Evolutionary conservation across 176 grass and related monocot genomes (phyloP), one percentile per base, ranked within the genome.

Genomic region (Panicum miliaceum): DNA sequence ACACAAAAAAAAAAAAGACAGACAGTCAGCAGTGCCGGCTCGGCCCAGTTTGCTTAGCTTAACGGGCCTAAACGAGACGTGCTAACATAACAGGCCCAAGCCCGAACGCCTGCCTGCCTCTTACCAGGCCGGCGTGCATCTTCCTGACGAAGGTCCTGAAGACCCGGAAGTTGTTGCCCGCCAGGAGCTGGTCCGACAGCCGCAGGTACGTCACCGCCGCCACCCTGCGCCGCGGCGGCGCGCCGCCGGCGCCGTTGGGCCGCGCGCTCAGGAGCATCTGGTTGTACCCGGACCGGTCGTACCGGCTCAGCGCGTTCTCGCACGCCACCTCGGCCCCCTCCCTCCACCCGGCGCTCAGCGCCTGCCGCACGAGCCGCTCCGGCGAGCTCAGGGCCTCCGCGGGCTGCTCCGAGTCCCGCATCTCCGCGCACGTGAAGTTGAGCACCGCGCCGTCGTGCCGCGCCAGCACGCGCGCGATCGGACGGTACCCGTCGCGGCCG

Each of bases 341-440:
- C 50, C 86, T 81, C 90, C 95, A 97, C 80, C 68, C 95, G 48
- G 92, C 86, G 88, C 84, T 91, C 35, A 97, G 79, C 56, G 75
- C 95, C 95, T 94, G 92, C 68, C 66, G 88, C 12, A 97, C 90
- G 0, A 97, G 69, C 75, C 71, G 35, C 84, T 97, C 92, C 4
- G 95, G 84, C 1, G 72, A 59, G 84, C 92, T 94, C 80, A 86
- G 81, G 11, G 88, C 92, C 35, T 38, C 81, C 48, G 51, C 63
- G 3, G 8, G 12, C 82, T 97, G 92, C 78, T 92, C 92, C 46
- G 68, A 75, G 68, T 92, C 42, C 58, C 81, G 58, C 94, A 97
- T 94, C 84, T 94, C 90, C 8, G 90, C 88, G 37, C 95, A 94
- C 36, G 90, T 97, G 86, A 97, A 94, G 91, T 97, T 94, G 23